Evolutionary conservation across 2,329 filamentous ascomycete genomes (phyloP).

Genomic region (Mycogone perniciosa): DNA sequence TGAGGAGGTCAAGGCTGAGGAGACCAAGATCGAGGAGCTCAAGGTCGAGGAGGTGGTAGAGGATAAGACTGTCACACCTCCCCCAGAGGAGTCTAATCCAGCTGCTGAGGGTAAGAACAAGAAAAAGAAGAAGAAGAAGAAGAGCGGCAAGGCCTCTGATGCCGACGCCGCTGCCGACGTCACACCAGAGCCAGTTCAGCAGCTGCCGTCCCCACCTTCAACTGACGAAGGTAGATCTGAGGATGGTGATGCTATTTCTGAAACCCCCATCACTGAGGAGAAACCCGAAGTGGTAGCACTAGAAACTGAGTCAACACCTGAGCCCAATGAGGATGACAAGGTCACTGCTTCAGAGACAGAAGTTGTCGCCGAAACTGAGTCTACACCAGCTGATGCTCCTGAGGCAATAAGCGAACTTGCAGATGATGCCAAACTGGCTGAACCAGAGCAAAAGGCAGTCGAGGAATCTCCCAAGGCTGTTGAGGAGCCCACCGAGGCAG

Average conservation of each 20-base stretch:
- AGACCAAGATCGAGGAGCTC: neutral
- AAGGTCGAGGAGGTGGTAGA: slow-evolving; percentile 3
- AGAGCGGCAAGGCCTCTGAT: slow-evolving; percentile 7
- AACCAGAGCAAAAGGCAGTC: neutral
- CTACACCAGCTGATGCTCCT: neutral
- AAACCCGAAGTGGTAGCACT: neutral
- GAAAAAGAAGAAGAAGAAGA: slow-evolving; percentile 15
- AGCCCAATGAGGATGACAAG: slow-evolving; percentile 5
- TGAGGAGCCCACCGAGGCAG: neutral
- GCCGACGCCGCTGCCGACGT: slow-evolving; percentile 7
- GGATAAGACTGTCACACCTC: slow-evolving; percentile 10
- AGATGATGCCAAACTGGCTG: neutral
- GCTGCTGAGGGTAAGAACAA: slow-evolving; percentile 11
- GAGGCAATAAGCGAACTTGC: neutral
- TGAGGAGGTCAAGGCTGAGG: slow-evolving; percentile 2
- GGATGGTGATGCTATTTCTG: neutral
- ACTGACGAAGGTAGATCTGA: slow-evolving; percentile 8
- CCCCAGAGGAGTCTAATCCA: slow-evolving; percentile 6
- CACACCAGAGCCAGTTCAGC: slow-evolving; percentile 7
- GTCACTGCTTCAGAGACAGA: neutral
- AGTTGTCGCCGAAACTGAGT: neutral
- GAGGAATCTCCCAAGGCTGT: neutral
- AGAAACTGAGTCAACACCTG: slow-evolving; percentile 2
- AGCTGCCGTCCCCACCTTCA: slow-evolving; percentile 9
- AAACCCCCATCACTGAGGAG: slow-evolving; percentile 4